phyloP scores from a whole-genome alignment of 768 basidiomycete species.

The Floccularia luteovirens region DNA sequence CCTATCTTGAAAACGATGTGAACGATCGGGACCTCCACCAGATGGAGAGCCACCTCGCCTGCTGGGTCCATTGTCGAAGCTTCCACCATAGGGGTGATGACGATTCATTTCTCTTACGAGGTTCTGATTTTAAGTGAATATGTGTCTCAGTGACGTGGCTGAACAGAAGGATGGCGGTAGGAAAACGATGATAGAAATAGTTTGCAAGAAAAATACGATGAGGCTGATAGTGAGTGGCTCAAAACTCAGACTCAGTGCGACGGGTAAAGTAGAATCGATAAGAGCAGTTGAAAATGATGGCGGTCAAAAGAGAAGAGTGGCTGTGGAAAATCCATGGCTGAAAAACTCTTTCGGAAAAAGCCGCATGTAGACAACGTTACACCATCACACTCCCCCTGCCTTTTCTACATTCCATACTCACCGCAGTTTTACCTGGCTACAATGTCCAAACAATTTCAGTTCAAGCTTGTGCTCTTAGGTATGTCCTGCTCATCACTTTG shows the following conservation, averaged over 20 bases:
- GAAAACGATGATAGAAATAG: background rate
- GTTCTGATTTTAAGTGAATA: conserved; percentile 11
- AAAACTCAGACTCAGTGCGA: conserved; percentile 22
- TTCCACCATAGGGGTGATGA: conserved; percentile 78
- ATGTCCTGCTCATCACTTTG: conserved; percentile 14
- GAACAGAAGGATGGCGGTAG: conserved; percentile 2
- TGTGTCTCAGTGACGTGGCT: conserved; percentile 23
- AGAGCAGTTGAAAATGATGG: conserved; percentile 10
- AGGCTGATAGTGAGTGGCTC: conserved; percentile 6
- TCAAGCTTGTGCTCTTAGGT: conserved; percentile 97
- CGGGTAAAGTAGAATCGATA: conserved; percentile 8
- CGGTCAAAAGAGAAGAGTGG: conserved; percentile 7
- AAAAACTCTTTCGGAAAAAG: conserved; percentile 1
- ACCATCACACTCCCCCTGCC: conserved; percentile 17
- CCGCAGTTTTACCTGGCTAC: conserved; percentile 12
- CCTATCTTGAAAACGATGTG: conserved; percentile 51
- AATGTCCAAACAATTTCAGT: conserved; percentile 92
- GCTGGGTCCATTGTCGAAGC: conserved; percentile 47
- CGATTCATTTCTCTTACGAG: conserved; percentile 59
- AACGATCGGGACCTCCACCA: conserved; percentile 69
- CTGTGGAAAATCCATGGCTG: conserved; percentile 2
- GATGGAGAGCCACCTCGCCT: conserved; percentile 61
- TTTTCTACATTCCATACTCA: conserved; percentile 17
- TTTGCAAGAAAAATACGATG: background rate
- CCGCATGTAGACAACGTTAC: conserved; percentile 4